Conservation (phyloP, 495 filamentous ascomycete species). For the Penicillium dipodomyicola region DNA sequence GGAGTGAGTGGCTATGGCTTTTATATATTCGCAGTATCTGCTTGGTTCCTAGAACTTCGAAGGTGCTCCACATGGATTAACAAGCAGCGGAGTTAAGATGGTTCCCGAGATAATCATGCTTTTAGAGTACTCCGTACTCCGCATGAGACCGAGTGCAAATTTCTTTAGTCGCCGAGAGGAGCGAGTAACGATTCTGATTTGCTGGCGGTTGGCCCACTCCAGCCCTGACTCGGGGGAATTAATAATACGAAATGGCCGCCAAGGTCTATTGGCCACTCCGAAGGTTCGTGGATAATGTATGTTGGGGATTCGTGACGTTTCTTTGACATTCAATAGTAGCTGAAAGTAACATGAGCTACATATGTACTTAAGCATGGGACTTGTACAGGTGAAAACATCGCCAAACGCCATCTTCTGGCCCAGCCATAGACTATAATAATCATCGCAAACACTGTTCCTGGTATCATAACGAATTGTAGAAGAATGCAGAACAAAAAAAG, state of each 20-base stretch:
- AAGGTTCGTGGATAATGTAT: too few relatives aligned
- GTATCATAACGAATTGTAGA: constrained; percentile 10
- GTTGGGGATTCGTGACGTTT: not conserved
- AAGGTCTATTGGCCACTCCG: too few relatives aligned
- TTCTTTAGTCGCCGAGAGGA: not conserved
- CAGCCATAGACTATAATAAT: constrained; percentile 3
- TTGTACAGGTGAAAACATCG: not conserved
- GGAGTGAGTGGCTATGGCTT: not conserved
- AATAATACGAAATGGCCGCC: not conserved
- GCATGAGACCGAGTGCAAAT: not conserved
- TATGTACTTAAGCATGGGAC: not conserved
- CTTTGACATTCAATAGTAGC: not conserved
- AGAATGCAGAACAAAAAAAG: constrained; percentile 1
- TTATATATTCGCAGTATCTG: not conserved
- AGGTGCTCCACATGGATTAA: not conserved
- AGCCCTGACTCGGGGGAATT: not conserved
- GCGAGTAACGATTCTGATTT: not conserved
- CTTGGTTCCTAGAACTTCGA: not conserved
- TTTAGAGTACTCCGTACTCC: not conserved
- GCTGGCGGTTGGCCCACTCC: not conserved
- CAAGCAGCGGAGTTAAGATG: not conserved
- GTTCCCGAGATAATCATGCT: not conserved
- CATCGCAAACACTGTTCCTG: not conserved
- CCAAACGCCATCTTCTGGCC: constrained; percentile 10
- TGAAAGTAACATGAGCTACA: not conserved